These are phyloP conservation scores for Graphilbum sp. DNA, from an alignment of 2,329 filamentous ascomycete genomes.

Conservation along the genomic window DNA sequence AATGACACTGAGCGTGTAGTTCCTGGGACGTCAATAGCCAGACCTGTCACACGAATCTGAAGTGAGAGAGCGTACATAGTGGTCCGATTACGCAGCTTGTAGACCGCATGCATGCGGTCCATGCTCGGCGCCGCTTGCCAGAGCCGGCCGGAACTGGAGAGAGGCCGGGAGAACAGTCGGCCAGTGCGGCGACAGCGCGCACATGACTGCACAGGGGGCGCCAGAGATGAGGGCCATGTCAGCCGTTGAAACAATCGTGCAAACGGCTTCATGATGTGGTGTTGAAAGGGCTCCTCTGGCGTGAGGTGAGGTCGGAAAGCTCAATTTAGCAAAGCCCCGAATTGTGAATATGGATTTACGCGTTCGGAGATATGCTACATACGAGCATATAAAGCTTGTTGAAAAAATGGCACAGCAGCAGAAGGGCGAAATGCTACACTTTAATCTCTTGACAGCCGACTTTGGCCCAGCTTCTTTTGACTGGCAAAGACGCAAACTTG, in stretches of 20 bases:
- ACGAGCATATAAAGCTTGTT: too few species aligned
- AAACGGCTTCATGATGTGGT: conserved; percentile 4
- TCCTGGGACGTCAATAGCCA: conserved; percentile 5
- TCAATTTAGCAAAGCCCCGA: too few species aligned
- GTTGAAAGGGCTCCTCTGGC: background rate
- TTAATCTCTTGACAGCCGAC: too few species aligned
- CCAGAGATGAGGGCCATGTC: background rate
- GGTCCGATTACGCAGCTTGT: conserved; percentile 51
- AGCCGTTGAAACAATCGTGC: conserved; percentile 1
- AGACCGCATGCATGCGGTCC: conserved; percentile 47
- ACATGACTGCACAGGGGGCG: conserved; percentile 2
- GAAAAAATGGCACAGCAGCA: too few species aligned
- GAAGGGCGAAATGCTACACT: too few species aligned
- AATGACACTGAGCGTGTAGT: conserved; percentile 60
- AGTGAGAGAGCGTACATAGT: conserved; percentile 47
- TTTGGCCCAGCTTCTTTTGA: too few species aligned
- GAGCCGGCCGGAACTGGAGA: background rate
- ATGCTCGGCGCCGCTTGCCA: conserved; percentile 30
- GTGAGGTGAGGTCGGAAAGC: conserved; percentile 1
- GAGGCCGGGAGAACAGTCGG: background rate
- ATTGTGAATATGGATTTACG: too few species aligned
- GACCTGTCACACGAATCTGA: too few species aligned
- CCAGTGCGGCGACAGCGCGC: background rate
- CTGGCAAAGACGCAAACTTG: too few species aligned
- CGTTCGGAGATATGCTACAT: too few species aligned